Conservation (phyloP, 345 rosid species). For the Moricandia moricandioides region DNA sequence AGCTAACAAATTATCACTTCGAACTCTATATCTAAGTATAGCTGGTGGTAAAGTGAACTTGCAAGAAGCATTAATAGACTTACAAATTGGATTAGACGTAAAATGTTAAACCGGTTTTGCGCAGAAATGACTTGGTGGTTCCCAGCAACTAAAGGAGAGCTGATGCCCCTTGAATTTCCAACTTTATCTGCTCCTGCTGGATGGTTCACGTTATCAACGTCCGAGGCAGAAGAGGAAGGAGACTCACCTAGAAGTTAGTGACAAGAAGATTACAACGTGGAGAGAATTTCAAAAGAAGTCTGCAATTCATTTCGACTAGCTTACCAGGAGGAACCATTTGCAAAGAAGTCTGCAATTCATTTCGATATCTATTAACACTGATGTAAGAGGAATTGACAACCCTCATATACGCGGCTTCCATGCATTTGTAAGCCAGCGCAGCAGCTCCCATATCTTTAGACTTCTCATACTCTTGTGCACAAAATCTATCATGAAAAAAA, state of each 20-base stretch:
- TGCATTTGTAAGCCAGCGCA: constrained; percentile 96
- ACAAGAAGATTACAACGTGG: constrained; percentile 21
- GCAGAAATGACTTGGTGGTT: constrained; percentile 65
- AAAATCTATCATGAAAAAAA: constrained; percentile 53
- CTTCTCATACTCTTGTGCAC: constrained; percentile 95
- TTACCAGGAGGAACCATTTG: constrained; percentile 88
- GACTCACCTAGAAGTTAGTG: constrained; percentile 65
- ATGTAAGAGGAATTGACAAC: constrained; percentile 69
- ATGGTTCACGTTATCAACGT: constrained; percentile 86
- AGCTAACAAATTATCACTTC: neutral
- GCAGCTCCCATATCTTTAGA: constrained; percentile 87
- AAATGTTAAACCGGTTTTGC: constrained; percentile 54
- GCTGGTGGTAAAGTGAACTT: constrained; percentile 12
- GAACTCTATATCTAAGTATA: constrained; percentile 7
- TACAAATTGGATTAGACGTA: constrained; percentile 75
- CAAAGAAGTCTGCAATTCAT: constrained; percentile 66
- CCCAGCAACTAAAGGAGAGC: constrained; percentile 77
- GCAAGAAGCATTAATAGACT: constrained; percentile 41
- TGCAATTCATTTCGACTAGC: constrained; percentile 52
- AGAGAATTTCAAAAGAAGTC: constrained; percentile 29
- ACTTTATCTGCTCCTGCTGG: constrained; percentile 62
- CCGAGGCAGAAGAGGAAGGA: constrained; percentile 98
- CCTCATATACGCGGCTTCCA: constrained; percentile 93
- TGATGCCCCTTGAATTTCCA: constrained; percentile 58
- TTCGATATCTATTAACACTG: constrained; percentile 67